These are phyloP conservation scores for Tarenaya hassleriana DNA, from an alignment of 345 rosid genomes.

Conservation along the genomic window DNA sequence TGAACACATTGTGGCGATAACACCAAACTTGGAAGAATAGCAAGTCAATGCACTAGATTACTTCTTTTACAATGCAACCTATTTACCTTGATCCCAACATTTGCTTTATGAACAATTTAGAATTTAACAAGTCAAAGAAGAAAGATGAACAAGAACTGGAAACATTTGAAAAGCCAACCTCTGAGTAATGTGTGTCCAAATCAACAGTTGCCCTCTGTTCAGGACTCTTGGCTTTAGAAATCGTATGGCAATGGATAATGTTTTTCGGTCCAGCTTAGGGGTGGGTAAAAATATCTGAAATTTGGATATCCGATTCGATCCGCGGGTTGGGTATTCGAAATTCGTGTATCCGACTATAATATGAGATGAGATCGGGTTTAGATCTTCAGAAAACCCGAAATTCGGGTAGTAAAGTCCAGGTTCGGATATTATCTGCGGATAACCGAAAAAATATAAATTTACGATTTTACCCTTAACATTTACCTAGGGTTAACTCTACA, in stretches of 20 bases:
- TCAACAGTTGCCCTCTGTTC: slow-evolving; percentile 95
- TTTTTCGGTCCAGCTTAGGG: slow-evolving; percentile 66
- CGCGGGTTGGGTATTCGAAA: no score
- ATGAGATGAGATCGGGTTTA: no score
- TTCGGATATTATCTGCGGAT: no score
- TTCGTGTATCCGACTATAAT: no score
- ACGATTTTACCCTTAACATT: no score
- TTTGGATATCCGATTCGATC: no score
- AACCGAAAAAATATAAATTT: no score
- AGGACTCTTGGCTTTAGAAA: slow-evolving; percentile 85
- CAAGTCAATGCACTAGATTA: neutral
- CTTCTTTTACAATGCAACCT: neutral
- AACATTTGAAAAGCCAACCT: slow-evolving; percentile 33
- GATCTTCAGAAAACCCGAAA: no score
- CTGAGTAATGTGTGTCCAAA: slow-evolving; percentile 88
- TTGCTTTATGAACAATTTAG: neutral
- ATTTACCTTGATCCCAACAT: neutral
- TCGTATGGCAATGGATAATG: slow-evolving; percentile 74
- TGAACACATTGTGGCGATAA: neutral
- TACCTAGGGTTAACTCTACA: no score
- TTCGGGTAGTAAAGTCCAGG: no score
- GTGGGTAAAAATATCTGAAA: no score
- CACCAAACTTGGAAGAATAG: neutral
- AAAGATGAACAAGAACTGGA: neutral
- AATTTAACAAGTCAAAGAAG: neutral